These are phyloP conservation scores for Inosperma sp. DNA, from an alignment of 768 basidiomycete species.

Conservation along the genomic window DNA sequence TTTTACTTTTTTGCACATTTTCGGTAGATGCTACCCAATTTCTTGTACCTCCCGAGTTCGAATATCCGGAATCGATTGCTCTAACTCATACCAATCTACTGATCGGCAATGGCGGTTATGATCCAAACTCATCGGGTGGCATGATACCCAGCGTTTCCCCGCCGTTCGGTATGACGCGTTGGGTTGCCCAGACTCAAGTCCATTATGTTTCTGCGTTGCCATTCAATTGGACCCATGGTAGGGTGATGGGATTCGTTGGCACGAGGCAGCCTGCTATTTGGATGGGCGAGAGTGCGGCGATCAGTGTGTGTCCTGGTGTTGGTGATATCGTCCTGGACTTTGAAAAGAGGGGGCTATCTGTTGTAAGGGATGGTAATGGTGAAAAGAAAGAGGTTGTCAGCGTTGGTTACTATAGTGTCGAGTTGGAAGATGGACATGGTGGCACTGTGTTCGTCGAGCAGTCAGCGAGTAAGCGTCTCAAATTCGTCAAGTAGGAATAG, in stretches of 20 bases:
- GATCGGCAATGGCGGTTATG: constrained; percentile 70
- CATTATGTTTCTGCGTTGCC: constrained; percentile 74
- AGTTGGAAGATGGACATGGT: constrained; percentile 48
- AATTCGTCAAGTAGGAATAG: not conserved
- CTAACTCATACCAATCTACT: constrained; percentile 27
- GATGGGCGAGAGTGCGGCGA: constrained; percentile 78
- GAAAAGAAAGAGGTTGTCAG: constrained; percentile 50
- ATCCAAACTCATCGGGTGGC: constrained; percentile 66
- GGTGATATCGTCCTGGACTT: constrained; percentile 46
- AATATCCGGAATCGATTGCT: not conserved
- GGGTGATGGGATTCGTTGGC: constrained; percentile 70
- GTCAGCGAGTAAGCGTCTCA: constrained; percentile 54
- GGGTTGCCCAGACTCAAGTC: constrained; percentile 75
- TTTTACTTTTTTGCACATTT: not conserved
- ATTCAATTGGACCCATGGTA: constrained; percentile 54
- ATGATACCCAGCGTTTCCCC: constrained; percentile 75
- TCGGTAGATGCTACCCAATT: not conserved
- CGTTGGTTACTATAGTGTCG: constrained; percentile 54
- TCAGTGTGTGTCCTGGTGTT: constrained; percentile 56
- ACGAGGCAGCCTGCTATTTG: constrained; percentile 85
- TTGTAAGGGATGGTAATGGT: constrained; percentile 31
- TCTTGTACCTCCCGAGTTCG: not conserved
- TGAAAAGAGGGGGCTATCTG: constrained; percentile 50
- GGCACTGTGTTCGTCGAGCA: constrained; percentile 54
- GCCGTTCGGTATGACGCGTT: constrained; percentile 82